Conservation (phyloP, 192 early-diverging fungal species). For the Rhizoclosmatium globosum region DNA sequence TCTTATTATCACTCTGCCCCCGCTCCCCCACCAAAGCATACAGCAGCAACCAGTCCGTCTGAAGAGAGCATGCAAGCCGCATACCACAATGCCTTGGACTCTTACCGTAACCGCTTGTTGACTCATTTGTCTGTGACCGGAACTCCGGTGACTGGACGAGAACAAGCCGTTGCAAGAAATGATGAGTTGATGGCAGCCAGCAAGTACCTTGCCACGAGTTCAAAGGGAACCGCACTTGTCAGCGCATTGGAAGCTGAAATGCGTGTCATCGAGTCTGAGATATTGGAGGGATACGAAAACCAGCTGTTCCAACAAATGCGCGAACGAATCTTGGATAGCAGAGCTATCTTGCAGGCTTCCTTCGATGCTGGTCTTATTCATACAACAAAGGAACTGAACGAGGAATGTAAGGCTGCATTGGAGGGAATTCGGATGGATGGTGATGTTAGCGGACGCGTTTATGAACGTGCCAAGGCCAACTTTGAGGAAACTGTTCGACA, state of each 20-base stretch:
- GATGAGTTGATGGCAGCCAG: conserved; percentile 30
- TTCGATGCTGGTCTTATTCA: conserved; percentile 30
- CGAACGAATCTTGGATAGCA: conserved; percentile 21
- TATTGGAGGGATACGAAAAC: conserved; percentile 33
- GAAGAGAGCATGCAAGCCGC: conserved; percentile 24
- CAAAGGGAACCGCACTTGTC: conserved; percentile 6
- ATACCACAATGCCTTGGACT: conserved; percentile 25
- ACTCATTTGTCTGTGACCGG: conserved; percentile 24
- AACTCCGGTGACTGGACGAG: conserved; percentile 24
- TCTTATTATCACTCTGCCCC: neutral
- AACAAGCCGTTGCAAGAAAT: conserved; percentile 30
- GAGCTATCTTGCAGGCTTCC: conserved; percentile 1
- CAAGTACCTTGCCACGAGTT: neutral
- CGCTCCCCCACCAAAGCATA: neutral
- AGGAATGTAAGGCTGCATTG: conserved; percentile 31
- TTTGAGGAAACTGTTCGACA: conserved; percentile 27
- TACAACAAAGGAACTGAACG: conserved; percentile 18
- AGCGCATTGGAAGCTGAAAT: conserved; percentile 35
- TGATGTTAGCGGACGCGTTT: conserved; percentile 25
- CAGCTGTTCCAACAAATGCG: conserved; percentile 21
- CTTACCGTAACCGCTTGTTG: conserved; percentile 25
- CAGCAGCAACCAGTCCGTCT: neutral
- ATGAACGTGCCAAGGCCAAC: conserved; percentile 20
- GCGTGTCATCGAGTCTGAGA: conserved; percentile 36
- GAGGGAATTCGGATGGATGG: conserved; percentile 25